These are phyloP conservation scores for Coix lacrymajobi DNA, from an alignment of 176 grass and related monocot species.

Conservation along the genomic window DNA sequence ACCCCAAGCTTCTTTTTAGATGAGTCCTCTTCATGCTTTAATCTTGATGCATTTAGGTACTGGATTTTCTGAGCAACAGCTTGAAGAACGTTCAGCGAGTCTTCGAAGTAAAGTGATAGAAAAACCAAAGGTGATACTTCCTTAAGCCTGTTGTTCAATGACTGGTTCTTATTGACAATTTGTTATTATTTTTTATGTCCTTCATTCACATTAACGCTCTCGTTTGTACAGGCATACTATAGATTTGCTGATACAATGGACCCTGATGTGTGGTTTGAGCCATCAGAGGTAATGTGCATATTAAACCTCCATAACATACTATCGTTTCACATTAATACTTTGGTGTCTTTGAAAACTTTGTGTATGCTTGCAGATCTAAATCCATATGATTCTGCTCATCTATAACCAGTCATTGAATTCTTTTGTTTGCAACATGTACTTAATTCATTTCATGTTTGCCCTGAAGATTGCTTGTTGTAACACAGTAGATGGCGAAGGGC, in stretches of 20 bases:
- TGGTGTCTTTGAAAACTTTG: background rate
- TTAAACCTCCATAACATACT: background rate
- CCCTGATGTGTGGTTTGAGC: constrained; percentile 98
- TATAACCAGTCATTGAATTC: background rate
- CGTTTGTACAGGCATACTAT: constrained; percentile 76
- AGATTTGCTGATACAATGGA: constrained; percentile 84
- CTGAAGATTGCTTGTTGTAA: background rate
- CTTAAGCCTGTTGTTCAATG: constrained; percentile 10
- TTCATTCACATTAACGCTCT: background rate
- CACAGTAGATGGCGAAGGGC: background rate
- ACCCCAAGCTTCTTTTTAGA: background rate
- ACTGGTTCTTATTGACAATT: background rate
- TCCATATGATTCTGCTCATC: background rate
- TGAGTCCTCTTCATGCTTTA: constrained; percentile 13
- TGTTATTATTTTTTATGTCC: background rate
- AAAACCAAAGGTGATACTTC: constrained; percentile 75
- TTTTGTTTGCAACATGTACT: constrained; percentile 1
- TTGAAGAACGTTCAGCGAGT: constrained; percentile 80
- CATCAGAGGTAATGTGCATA: constrained; percentile 60
- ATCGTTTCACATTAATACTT: background rate
- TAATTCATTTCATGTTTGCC: background rate
- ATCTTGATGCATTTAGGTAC: constrained; percentile 59
- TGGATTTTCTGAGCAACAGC: constrained; percentile 94
- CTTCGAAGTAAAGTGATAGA: constrained; percentile 91
- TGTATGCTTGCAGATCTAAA: background rate